phyloP scores from a whole-genome alignment of 352 stramenopile species.

The Plasmopara muralis region DNA sequence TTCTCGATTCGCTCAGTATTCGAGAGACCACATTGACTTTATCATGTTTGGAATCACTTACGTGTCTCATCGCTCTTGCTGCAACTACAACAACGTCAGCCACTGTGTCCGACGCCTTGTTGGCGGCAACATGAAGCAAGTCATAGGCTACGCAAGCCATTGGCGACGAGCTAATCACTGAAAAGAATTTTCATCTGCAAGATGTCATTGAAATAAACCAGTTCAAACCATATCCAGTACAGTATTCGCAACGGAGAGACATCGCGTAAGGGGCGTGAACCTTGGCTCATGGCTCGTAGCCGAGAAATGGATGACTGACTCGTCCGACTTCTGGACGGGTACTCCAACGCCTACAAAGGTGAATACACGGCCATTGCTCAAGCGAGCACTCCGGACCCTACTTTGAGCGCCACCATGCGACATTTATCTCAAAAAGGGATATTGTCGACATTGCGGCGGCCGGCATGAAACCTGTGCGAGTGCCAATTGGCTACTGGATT shows the following conservation, averaged over 20 bases:
- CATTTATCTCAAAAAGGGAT: constrained; percentile 64
- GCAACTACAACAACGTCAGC: too few relatives aligned
- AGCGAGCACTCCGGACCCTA: constrained; percentile 21
- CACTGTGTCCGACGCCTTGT: too few relatives aligned
- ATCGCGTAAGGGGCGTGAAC: constrained; percentile 53
- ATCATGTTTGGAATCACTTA: too few relatives aligned
- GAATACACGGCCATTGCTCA: constrained; percentile 64
- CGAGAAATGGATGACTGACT: constrained; percentile 71
- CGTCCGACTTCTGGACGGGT: constrained; percentile 46
- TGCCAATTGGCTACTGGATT: constrained; percentile 80
- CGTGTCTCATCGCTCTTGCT: too few relatives aligned
- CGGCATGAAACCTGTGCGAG: constrained; percentile 70
- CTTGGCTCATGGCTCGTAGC: constrained; percentile 66
- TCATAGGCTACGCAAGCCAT: too few relatives aligned
- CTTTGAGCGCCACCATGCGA: constrained; percentile 48
- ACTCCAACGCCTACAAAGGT: constrained; percentile 26
- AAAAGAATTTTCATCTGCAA: too few relatives aligned
- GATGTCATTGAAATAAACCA: too few relatives aligned
- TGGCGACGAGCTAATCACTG: too few relatives aligned
- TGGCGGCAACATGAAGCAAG: too few relatives aligned
- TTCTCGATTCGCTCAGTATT: too few relatives aligned
- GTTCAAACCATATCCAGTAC: constrained; percentile 39
- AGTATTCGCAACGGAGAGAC: constrained; percentile 48
- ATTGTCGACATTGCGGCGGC: constrained; percentile 46
- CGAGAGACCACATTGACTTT: too few relatives aligned